Base-by-base conservation (phyloP, 768 basidiomycete genomes). In the Calocybe cyanea region DNA sequence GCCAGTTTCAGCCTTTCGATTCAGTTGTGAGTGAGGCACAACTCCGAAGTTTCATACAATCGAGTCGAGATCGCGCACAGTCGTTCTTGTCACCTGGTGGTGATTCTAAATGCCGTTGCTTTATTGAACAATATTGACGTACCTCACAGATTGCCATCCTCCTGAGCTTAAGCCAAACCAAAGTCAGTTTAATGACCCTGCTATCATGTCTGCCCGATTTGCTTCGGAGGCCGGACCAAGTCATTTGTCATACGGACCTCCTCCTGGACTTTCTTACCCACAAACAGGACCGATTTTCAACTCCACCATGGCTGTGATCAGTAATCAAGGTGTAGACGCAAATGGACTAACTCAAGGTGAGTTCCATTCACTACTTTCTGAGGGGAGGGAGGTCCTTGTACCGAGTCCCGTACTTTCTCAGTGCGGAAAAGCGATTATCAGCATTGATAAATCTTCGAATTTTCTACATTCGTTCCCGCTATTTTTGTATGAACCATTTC, bases 351-450 rank as follows among this genome's bases (percentile, higher is more conserved):
- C 66, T 51, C 69, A 83, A 70, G 80, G 87, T 88, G 83, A 88
- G 87, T 82, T 57, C 55, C 62, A 69, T 70, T 71, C 60, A 48
- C 55, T 64, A 62, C 67, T 69, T 62, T 65, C 66, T 67, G 63
- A 78, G 83, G 84, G 84, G 85, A 85, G 83, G 86, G 84, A 78
- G 84, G 83, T 74, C 82, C 80, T 77, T 77, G 83, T 89, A 87
- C 85, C 87, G 76, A 88, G 85, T 70, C 67, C 84, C 83, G 81
- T 86, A 73, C 85, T 85, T 87, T 85, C 70, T 72, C 84, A 88
- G 86, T 85, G 81, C 85, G 84, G 82, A 84, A 82, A 78, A 70
- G 79, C 71, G 79, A 78, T 68, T 73, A 81, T 77, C 82, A 77
- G 63, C 77, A 76, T 71, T 87, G 73, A 87, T 71, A 53, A 60